phyloP scores from a whole-genome alignment of 2,329 filamentous ascomycete species.

The Diplocarpon mali region DNA sequence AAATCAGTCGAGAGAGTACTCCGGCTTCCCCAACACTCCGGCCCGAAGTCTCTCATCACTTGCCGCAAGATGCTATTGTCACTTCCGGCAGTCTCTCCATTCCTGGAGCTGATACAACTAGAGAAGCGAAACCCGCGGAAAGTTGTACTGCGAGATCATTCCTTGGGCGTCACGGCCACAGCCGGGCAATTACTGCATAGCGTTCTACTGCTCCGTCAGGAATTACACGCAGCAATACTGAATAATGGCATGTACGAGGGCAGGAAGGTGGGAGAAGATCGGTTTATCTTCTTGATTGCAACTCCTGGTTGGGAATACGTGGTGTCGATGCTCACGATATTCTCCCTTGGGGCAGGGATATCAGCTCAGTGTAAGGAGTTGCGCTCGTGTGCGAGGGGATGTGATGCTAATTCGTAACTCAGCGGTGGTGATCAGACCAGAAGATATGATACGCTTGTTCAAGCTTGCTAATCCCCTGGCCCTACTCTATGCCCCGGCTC shows the following conservation, averaged over 20 bases:
- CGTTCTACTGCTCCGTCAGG: slow-evolving; percentile 10
- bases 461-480: slow-evolving; percentile 13
- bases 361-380: slow-evolving; percentile 14
- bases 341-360: slow-evolving; percentile 14
- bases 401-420: slow-evolving; percentile 7
- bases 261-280: slow-evolving; percentile 4
- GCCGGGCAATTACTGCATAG: slow-evolving; percentile 14
- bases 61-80: slow-evolving; percentile 10
- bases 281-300: slow-evolving; percentile 14
- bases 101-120: slow-evolving; percentile 12
- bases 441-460: slow-evolving; percentile 13
- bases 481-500: slow-evolving; percentile 12
- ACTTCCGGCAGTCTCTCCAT: slow-evolving; percentile 12
- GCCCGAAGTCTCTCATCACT: neutral
- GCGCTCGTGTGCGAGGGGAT: neutral
- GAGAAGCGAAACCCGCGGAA: slow-evolving; percentile 7
- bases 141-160: slow-evolving; percentile 16
- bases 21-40: neutral
- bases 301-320: slow-evolving; percentile 15
- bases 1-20: neutral
- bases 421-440: slow-evolving; percentile 16
- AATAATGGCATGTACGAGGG: slow-evolving; percentile 7
- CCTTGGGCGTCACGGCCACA: slow-evolving; percentile 8
- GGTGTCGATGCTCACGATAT: slow-evolving; percentile 17
- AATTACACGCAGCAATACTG: slow-evolving; percentile 5